Evolutionary conservation across 176 grass and related monocot species (phyloP), one percentile per base, ranked within the genome.

Genomic region (Phragmites australis): DNA sequence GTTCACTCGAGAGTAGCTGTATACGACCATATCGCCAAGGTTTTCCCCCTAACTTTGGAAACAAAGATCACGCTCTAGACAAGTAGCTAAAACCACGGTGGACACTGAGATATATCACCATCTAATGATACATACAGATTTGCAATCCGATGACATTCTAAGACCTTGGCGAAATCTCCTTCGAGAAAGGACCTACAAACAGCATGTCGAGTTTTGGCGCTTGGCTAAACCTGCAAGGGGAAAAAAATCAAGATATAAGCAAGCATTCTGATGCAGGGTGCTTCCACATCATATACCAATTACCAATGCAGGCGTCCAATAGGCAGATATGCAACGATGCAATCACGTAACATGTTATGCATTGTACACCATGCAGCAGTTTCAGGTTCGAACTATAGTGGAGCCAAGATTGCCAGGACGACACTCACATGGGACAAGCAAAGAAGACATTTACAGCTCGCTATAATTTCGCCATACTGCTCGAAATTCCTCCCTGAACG

Each of bases 401-500:
- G 29, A 71, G 19, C 41, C 11, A 47, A 42, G 15, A 48, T 47
- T 26, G 44, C 5, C 17, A 51, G 21, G 62, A 69, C 10, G 43
- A 51, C 16, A 69, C 74, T 78, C 53, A 76, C 61, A 43, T 29
- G 44, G 74, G 27, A 61, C 47, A 76, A 67, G 18, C 19, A 40
- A 79, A 53, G 56, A n/a, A 39, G 12, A n/a, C 15, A 1, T 79
- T 89, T 81, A 91, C 30, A 91, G 59, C 73, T 89, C 81, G 9
- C 89, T 91, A 3, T 89, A 94, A 87, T 91, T 91, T 72, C 89
- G 81, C 93, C 89, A 94, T 17, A 85, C 93, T 71, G 89, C 89
- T 75, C 87, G 78, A 41, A 87, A 94, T 76, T 94, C 89, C 70
- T 91, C 89, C 48, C 89, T 86, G 65, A 91, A 94, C 64, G 83